These are phyloP conservation scores for Botryotinia globosa DNA, from an alignment of 2,329 filamentous ascomycete species.

Conservation along the genomic window DNA sequence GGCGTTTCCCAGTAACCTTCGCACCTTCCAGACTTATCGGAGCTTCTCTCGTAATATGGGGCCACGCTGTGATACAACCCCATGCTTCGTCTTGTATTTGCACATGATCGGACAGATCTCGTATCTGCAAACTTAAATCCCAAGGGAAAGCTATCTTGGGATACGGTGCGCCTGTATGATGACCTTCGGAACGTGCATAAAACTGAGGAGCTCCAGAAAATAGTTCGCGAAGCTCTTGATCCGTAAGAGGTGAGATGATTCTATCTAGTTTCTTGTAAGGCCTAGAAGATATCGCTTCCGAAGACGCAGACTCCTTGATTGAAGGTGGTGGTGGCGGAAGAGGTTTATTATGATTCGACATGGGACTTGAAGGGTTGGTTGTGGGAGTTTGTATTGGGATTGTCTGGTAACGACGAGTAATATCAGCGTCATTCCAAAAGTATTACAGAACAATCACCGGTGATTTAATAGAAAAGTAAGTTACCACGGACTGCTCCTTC, in stretches of 20 bases:
- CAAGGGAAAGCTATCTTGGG: conserved; percentile 67
- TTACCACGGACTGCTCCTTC: conserved; percentile 27
- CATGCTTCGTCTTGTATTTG: conserved; percentile 63
- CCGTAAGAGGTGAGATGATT: conserved; percentile 59
- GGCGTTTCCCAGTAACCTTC: conserved; percentile 27
- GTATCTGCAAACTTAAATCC: conserved; percentile 59
- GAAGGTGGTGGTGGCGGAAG: conserved; percentile 51
- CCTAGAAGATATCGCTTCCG: conserved; percentile 39
- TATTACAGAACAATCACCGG: conserved; percentile 19
- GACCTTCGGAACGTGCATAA: conserved; percentile 58
- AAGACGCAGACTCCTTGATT: conserved; percentile 41
- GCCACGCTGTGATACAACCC: conserved; percentile 61
- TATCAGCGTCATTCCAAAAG: conserved; percentile 21
- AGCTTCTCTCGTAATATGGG: conserved; percentile 55
- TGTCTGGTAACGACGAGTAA: conserved; percentile 11
- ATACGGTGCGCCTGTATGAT: conserved; percentile 57
- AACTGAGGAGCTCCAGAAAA: conserved; percentile 77
- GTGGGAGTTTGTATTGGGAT: conserved; percentile 20
- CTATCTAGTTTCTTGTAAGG: conserved; percentile 43
- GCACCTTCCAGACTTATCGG: conserved; percentile 43
- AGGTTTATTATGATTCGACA: conserved; percentile 53
- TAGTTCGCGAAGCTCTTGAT: conserved; percentile 62
- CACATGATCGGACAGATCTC: conserved; percentile 62
- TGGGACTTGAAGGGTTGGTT: conserved; percentile 22
- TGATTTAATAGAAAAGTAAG: not conserved